Base-by-base conservation (phyloP, 2,329 filamentous ascomycete genomes). In the Aspergillus fischeri region DNA sequence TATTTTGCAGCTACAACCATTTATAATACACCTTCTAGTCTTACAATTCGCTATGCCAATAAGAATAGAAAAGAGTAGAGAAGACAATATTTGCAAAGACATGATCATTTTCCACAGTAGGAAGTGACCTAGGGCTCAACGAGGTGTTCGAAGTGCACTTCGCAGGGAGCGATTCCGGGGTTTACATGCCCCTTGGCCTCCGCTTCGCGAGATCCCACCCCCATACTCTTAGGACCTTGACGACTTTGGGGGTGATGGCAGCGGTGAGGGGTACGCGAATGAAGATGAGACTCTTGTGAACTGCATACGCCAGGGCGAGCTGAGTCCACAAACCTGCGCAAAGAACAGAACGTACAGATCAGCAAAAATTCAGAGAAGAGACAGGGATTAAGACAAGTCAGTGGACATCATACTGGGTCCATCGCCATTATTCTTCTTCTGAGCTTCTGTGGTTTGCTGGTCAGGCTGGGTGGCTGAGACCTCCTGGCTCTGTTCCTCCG, bases 241-340 rank as follows among this genome's bases (percentile, higher is more conserved):
- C 94, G n/a, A 97, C 87, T 76, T 95, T 97, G 1, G 94, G 94
- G 8, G 91, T 92, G 35, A 97, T 82, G 2, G 92, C 93, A 11
- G 91, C 92, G 1, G 94, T 94, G 62, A 97, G 77, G 8, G 94
- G 94, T 9, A 99, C 91, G n/a, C 94, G 86, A 63, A 97, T 75
- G 75, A 99, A 96, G 68, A 99, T 97, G 74, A 97, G 91, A 66
- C 90, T 95, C 78, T 99, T 99, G 81, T 99, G 94, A 57, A 99
- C 91, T 28, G 93, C 93, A 70, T 99, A 99, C 11, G 94, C 94
- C 51, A 99, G 83, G 17, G 91, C 92, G 29, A 99, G 80, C 71
- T 97, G 92, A 8, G 94, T 97, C 84, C 85, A 88, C 52, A 89
- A 78, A 67, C 84, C 85, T 88, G 63, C 38, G 25, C 27, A 51